These are phyloP conservation scores for Skeletonema tropicum DNA, from an alignment of 108 stramenopile species.

Conservation along the genomic window DNA sequence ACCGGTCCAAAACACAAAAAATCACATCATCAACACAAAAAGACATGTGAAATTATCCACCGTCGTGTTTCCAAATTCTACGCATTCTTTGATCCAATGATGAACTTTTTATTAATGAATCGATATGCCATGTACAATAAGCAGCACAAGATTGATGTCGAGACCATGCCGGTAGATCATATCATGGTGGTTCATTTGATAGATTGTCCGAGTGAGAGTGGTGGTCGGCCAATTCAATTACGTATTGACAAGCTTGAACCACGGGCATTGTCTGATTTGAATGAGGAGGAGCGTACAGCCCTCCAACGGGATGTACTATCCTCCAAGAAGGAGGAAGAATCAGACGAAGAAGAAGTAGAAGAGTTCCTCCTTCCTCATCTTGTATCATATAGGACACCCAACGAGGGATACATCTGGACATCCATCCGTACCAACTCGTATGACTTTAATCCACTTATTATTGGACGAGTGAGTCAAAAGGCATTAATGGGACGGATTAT, in stretches of 20 bases:
- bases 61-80: background rate
- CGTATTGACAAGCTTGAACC: background rate
- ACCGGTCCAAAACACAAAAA: too few species aligned
- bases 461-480: background rate
- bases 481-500: background rate
- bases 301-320: background rate
- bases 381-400: background rate
- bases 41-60: background rate
- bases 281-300: background rate
- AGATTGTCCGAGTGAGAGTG: background rate
- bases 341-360: too few species aligned
- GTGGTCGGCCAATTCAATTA: background rate
- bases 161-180: background rate
- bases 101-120: background rate
- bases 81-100: background rate
- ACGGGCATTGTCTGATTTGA: background rate
- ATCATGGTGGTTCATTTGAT: background rate
- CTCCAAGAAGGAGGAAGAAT: background rate
- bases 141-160: background rate
- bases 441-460: background rate
- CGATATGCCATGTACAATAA: constrained; percentile 1
- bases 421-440: background rate
- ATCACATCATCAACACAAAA: background rate
- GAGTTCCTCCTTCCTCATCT: background rate
- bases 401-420: background rate